A percentile compares a stretch with the other conserved stretches of the same genome.
Evolutionary conservation across 2,329 filamentous ascomycete species (phyloP).

Genomic region (Metarhizium sp.): DNA sequence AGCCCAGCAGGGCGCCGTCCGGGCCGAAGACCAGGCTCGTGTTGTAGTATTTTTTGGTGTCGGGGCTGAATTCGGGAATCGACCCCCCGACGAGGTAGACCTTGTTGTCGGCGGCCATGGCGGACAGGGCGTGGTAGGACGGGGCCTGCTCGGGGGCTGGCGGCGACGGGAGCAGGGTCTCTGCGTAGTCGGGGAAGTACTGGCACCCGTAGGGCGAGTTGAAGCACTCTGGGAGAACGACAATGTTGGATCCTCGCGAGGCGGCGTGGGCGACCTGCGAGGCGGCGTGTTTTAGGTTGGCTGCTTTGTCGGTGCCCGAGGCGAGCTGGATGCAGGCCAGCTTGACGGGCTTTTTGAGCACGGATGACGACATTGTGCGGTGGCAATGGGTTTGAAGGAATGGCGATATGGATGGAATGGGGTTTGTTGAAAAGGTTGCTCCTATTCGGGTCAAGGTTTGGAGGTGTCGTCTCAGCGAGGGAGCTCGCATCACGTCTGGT

Average conservation of each 20-base stretch:
- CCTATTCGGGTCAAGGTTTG: conserved; percentile 6
- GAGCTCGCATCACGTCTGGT: conserved; percentile 1
- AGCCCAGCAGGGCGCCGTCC: conserved; percentile 67
- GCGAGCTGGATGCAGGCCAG: conserved; percentile 76
- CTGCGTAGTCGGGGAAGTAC: conserved; percentile 87
- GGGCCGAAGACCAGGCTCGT: conserved; percentile 79
- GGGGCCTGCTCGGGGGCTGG: conserved; percentile 63
- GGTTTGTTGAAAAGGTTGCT: conserved; percentile 4
- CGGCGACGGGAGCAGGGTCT: conserved; percentile 70
- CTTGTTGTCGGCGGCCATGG: conserved; percentile 68
- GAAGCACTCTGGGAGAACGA: conserved; percentile 97
- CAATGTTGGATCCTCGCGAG: conserved; percentile 64
- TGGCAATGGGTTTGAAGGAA: conserved; percentile 7
- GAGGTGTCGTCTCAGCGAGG: not conserved
- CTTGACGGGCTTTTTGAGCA: conserved; percentile 70
- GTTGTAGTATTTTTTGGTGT: conserved; percentile 69
- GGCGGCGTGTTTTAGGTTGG: conserved; percentile 74
- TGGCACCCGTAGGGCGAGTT: conserved; percentile 92
- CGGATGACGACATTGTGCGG: conserved; percentile 27
- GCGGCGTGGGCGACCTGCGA: conserved; percentile 77
- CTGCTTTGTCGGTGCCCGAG: conserved; percentile 70
- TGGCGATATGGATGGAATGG: not conserved
- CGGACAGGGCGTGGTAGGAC: conserved; percentile 74
- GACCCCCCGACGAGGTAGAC: conserved; percentile 84
- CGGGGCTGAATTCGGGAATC: conserved; percentile 68